Base-by-base conservation (phyloP, 352 stramenopile species). In the Pythium rhizo-oryzae region DNA sequence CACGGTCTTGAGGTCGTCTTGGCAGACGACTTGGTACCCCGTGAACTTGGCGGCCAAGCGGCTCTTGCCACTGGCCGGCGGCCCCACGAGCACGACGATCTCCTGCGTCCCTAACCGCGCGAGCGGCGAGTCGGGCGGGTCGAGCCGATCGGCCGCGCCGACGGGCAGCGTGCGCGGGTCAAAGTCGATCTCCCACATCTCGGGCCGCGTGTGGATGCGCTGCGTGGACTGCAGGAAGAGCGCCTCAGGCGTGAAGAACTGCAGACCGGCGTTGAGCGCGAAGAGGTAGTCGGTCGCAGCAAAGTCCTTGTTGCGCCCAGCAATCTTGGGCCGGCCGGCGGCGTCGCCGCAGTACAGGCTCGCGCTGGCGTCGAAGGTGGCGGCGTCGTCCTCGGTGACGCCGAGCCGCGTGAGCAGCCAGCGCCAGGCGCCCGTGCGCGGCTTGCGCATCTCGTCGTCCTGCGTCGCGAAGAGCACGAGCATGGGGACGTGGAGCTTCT, bases 211-310 rank as follows among this genome's bases (percentile, higher is more conserved):
- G 64, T 93, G 85, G 35, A 94, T 74, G 1, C 79, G 79, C 69
- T 91, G 86, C 50, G 84, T 92, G 0, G 81, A 84, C 23, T 71
- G 62, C 28, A 94, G 55, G 54, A 97, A 97, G 9, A 97, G 75
- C 50, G 78, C 78, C 59, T 97, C 90, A 4, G 92, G 91, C 1
- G 91, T 97, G 50, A 85, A 74, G 70, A 97, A 97, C 28, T 67
- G 65, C 30, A 97, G 51, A 0, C 78, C 78, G n/a, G 88, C 65
- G 71, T 97, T 97, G 8, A 96, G 68, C 16, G 92, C 91, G 57
- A 97, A 96, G 69, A 95, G 94, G 72, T 96, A 93, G 63, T 97
- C 92, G 5, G 85, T 89, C 18, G 82, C 80, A 9, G 88, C 85
- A 68, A 96, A 96, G 66, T 96, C 88, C 64, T 96, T 96, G 33